Conservation (phyloP, 306 rosid genomes). For the Quercus alba region DNA sequence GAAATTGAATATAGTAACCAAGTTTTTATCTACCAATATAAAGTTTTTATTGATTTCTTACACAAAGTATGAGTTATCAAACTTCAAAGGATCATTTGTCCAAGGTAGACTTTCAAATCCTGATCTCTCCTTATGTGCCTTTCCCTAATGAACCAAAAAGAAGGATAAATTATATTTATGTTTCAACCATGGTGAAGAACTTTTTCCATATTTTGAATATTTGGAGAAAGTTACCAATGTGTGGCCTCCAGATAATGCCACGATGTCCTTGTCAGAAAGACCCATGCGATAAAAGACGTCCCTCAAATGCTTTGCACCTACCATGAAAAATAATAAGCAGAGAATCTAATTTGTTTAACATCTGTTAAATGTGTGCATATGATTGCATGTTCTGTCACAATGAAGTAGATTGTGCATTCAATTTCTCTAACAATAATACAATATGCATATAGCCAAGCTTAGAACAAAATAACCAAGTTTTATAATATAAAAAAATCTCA, state of each 20-base stretch:
- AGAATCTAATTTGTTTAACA: background rate
- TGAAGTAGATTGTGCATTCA: background rate
- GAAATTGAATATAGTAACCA: background rate
- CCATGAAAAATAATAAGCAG: background rate
- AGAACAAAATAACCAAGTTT: background rate
- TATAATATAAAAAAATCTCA: background rate
- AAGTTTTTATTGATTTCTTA: constrained; percentile 27
- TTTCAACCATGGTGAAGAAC: background rate
- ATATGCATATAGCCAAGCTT: background rate
- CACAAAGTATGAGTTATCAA: constrained; percentile 85
- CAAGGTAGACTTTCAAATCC: constrained; percentile 67
- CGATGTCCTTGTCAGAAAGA: constrained; percentile 70
- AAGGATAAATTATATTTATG: background rate
- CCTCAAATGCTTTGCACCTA: constrained; percentile 77
- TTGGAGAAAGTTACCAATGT: constrained; percentile 56
- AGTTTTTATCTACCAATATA: background rate
- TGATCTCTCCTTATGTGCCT: constrained; percentile 75
- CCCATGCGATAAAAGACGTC: constrained; percentile 70
- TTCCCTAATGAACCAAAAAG: constrained; percentile 49
- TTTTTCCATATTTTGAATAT: background rate
- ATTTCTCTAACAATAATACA: background rate
- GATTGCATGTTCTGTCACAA: background rate
- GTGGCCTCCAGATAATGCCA: constrained; percentile 88
- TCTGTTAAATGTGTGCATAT: background rate
- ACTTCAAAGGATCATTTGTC: constrained; percentile 70